Conservation (phyloP, 1,284 basidiomycete genomes). For the Ceratobasidium sp. region DNA sequence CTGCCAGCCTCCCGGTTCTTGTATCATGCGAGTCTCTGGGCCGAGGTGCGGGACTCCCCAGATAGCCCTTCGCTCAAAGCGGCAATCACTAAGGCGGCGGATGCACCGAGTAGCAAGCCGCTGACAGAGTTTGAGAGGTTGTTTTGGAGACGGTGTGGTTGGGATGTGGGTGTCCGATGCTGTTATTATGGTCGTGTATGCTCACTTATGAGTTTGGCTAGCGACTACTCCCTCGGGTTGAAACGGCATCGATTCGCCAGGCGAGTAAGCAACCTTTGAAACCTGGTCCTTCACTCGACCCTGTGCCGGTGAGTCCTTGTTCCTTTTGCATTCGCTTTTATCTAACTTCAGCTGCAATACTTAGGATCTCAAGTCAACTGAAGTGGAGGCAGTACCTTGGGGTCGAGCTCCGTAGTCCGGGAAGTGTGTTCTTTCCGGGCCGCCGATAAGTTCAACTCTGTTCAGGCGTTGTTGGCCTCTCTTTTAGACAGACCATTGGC, state of each 20-base stretch:
- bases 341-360: not conserved
- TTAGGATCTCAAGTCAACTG: not conserved
- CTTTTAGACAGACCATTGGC: too few relatives aligned
- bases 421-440: not conserved
- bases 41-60: not conserved
- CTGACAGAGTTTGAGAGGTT: not conserved
- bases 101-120: conserved; percentile 3
- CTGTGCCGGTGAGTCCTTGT: not conserved
- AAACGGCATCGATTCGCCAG: not conserved
- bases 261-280: not conserved
- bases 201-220: not conserved
- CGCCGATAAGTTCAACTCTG: not conserved
- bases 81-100: not conserved
- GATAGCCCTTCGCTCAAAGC: conserved; percentile 5
- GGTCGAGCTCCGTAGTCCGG: not conserved
- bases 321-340: not conserved
- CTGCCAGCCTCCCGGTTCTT: not conserved
- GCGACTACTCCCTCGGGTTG: not conserved
- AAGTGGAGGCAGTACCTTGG: conserved; percentile 6
- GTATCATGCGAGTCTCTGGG: conserved; percentile 22
- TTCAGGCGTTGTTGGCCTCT: too few relatives aligned
- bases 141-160: conserved; percentile 10
- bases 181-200: not conserved
- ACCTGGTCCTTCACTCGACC: conserved; percentile 9
- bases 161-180: not conserved